phyloP scores from a whole-genome alignment of 2,329 filamentous ascomycete species.

The Epichloe festucae region DNA sequence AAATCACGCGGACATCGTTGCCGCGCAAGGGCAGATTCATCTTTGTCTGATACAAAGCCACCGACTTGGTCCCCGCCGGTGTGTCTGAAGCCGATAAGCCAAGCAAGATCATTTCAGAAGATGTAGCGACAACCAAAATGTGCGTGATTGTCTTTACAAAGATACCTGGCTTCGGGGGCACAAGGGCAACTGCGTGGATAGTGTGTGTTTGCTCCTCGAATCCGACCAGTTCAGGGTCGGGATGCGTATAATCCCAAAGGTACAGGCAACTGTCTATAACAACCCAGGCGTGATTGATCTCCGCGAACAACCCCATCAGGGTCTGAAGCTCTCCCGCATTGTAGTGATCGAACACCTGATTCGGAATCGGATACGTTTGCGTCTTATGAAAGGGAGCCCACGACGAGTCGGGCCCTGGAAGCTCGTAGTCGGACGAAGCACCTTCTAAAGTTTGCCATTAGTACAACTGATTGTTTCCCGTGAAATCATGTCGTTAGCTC shows the following conservation, averaged over 20 bases:
- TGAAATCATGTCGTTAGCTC: neutral
- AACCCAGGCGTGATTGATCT: constrained; percentile 91
- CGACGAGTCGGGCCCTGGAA: constrained; percentile 50
- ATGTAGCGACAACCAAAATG: constrained; percentile 79
- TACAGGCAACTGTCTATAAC: constrained; percentile 93
- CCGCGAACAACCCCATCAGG: constrained; percentile 90
- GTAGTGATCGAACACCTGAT: constrained; percentile 84
- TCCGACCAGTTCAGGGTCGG: constrained; percentile 82
- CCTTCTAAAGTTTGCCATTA: constrained; percentile 49
- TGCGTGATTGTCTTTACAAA: constrained; percentile 80
- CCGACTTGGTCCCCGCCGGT: constrained; percentile 55
- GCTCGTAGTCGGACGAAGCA: constrained; percentile 82
- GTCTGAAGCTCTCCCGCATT: constrained; percentile 78
- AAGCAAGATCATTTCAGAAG: constrained; percentile 72
- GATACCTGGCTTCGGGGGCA: constrained; percentile 75
- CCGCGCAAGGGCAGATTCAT: constrained; percentile 71
- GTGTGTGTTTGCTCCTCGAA: constrained; percentile 81
- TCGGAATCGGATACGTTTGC: constrained; percentile 79
- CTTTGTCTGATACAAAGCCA: constrained; percentile 77
- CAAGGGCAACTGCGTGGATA: constrained; percentile 83
- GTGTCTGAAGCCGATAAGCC: constrained; percentile 60
- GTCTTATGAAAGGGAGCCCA: constrained; percentile 86
- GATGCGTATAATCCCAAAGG: constrained; percentile 91
- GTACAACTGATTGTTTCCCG: neutral
- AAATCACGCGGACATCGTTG: constrained; percentile 63